These are phyloP conservation scores for Fusarium agapanthi DNA, from an alignment of 2,329 filamentous ascomycete species.

Conservation along the genomic window DNA sequence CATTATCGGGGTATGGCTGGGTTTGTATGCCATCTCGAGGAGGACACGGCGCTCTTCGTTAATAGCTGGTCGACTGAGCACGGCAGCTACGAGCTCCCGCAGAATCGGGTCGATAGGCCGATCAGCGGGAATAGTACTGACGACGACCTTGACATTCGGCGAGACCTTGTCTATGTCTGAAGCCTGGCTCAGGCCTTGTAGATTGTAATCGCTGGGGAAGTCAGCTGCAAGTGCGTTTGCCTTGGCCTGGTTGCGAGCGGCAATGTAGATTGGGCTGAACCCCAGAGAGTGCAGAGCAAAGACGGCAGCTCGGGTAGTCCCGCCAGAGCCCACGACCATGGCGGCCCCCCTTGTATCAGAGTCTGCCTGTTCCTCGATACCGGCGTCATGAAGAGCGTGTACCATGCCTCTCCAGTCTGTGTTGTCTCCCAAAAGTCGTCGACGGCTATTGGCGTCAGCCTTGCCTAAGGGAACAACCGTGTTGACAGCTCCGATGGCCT, in stretches of 20 bases:
- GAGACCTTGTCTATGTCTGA: slow-evolving; percentile 58
- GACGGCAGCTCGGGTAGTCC: slow-evolving; percentile 90
- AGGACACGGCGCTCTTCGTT: slow-evolving; percentile 65
- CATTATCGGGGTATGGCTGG: slow-evolving; percentile 84
- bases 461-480: slow-evolving; percentile 76
- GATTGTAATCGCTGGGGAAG: slow-evolving; percentile 78
- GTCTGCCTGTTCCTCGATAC: slow-evolving; percentile 56
- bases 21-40: slow-evolving; percentile 97
- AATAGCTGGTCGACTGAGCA: slow-evolving; percentile 55
- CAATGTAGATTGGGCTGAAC: slow-evolving; percentile 85
- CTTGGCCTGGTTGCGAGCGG: slow-evolving; percentile 78
- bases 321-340: slow-evolving; percentile 89
- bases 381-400: slow-evolving; percentile 75
- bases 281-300: slow-evolving; percentile 86
- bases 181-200: slow-evolving; percentile 66
- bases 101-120: slow-evolving; percentile 79
- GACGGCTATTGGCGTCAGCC: slow-evolving; percentile 51
- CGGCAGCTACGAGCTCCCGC: slow-evolving; percentile 67
- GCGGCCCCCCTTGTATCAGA: slow-evolving; percentile 71
- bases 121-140: slow-evolving; percentile 92
- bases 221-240: slow-evolving; percentile 72
- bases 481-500: slow-evolving; percentile 90
- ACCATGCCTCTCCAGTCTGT: slow-evolving; percentile 97
- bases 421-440: slow-evolving; percentile 82
- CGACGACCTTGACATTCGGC: slow-evolving; percentile 70